Evolutionary conservation across 345 rosid species (phyloP).

Genomic region (Lumnitzera littorea): DNA sequence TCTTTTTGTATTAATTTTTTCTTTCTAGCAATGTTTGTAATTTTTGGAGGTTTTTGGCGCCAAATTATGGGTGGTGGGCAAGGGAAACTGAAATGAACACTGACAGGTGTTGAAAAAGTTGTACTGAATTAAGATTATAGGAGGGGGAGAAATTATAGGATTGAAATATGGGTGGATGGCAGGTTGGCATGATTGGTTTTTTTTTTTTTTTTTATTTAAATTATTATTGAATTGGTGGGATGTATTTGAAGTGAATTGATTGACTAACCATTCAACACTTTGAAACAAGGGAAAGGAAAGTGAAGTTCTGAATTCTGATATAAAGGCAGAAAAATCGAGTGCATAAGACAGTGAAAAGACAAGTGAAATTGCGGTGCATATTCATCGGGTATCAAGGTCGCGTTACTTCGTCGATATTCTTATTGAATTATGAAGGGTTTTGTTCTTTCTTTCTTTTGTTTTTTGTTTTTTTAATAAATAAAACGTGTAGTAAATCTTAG

Average conservation of each 20-base stretch:
- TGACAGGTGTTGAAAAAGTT: constrained; percentile 13
- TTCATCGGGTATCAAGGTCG: no score
- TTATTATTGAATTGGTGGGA: neutral
- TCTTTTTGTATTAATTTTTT: no score
- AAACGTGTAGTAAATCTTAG: no score
- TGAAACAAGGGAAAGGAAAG: constrained; percentile 28
- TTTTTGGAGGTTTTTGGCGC: no score
- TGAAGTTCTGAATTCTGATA: neutral
- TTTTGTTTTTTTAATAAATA: no score
- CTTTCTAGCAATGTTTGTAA: no score
- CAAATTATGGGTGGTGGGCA: neutral
- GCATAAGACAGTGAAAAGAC: neutral
- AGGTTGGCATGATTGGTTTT: constrained; percentile 13
- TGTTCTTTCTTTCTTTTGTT: no score
- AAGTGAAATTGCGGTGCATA: constrained; percentile 3
- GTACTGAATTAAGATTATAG: neutral
- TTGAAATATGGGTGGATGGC: constrained; percentile 13
- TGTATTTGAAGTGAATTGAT: neutral
- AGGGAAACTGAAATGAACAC: neutral
- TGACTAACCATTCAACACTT: constrained; percentile 18
- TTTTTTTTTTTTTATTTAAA: neutral
- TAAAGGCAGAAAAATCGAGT: neutral
- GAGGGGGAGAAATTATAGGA: neutral
- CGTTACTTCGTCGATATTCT: no score
- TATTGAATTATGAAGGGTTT: no score